Evolutionary conservation across 108 stramenopile species (phyloP).

Genomic region (Skeletonema menzelii): DNA sequence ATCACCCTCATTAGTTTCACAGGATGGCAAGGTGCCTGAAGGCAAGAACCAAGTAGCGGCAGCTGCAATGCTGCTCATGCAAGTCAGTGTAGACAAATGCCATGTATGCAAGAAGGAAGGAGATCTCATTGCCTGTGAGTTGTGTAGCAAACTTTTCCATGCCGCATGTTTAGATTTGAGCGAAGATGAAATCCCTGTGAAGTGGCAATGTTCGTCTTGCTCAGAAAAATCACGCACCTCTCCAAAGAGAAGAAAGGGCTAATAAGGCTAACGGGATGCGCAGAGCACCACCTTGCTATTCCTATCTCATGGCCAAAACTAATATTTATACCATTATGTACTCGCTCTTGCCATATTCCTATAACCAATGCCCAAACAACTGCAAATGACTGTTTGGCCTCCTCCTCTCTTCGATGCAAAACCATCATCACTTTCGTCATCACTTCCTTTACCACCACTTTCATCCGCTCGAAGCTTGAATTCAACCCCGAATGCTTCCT

Average conservation of each 20-base stretch:
- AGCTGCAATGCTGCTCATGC: background rate
- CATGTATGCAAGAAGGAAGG: background rate
- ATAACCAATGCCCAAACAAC: conserved; percentile 88
- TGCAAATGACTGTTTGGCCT: conserved; percentile 62
- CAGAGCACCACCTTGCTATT: background rate
- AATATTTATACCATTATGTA: conserved; percentile 45
- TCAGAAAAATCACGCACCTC: background rate
- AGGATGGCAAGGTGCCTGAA: background rate
- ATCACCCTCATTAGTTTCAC: background rate
- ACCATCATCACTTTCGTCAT: conserved; percentile 23
- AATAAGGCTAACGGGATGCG: background rate
- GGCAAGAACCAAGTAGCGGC: background rate
- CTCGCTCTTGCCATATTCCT: conserved; percentile 86
- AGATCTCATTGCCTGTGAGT: background rate
- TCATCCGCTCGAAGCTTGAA: conserved; percentile 81
- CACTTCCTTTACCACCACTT: conserved; percentile 5
- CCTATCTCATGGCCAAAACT: background rate
- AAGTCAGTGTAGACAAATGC: background rate
- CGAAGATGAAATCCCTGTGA: background rate
- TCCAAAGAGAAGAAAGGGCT: background rate
- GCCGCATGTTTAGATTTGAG: background rate
- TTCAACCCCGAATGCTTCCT: conserved; percentile 82
- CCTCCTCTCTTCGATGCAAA: conserved; percentile 8
- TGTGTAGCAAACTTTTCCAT: background rate
- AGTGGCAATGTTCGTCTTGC: background rate